These are phyloP conservation scores for Boehmeria nivea DNA, from an alignment of 306 rosid species.

Conservation along the genomic window DNA sequence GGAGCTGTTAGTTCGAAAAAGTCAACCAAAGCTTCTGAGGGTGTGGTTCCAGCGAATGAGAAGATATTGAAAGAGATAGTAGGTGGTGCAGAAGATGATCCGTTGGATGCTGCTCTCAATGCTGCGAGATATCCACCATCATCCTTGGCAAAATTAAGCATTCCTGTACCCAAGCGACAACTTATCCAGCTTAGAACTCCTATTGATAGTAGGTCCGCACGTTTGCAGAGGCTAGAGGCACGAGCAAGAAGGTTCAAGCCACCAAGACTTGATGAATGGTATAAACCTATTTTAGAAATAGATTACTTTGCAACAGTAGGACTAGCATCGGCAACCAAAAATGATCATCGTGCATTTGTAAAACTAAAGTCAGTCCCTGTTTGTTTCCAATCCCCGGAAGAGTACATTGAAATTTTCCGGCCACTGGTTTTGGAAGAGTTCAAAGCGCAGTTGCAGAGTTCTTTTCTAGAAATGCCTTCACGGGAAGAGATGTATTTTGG, in stretches of 20 bases:
- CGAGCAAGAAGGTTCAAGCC: constrained; percentile 70
- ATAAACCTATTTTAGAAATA: constrained; percentile 73
- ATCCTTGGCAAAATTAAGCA: constrained; percentile 43
- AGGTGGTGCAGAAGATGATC: constrained; percentile 41
- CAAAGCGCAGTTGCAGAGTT: constrained; percentile 79
- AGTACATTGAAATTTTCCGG: constrained; percentile 67
- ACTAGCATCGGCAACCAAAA: constrained; percentile 54
- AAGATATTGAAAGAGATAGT: constrained; percentile 37
- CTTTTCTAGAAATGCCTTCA: constrained; percentile 68
- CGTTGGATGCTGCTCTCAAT: constrained; percentile 54
- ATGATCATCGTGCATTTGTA: constrained; percentile 36
- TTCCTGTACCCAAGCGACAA: constrained; percentile 58
- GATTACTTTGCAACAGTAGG: constrained; percentile 73
- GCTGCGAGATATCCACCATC: constrained; percentile 45
- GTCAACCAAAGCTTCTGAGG: constrained; percentile 30
- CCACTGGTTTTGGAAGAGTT: constrained; percentile 95
- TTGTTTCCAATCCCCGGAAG: constrained; percentile 76
- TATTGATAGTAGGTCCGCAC: constrained; percentile 34
- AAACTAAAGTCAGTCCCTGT: constrained; percentile 83
- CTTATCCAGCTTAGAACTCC: constrained; percentile 82
- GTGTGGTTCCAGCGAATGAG: constrained; percentile 20
- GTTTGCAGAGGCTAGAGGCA: constrained; percentile 46
- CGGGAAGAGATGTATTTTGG: constrained; percentile 81
- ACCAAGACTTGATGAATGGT: constrained; percentile 89
- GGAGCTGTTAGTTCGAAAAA: constrained; percentile 34